Percentiles rank a stretch among this genome's conserved stretches.
phyloP scores from a whole-genome alignment of 352 stramenopile genomes.

The Phytophthora tentaculata region DNA sequence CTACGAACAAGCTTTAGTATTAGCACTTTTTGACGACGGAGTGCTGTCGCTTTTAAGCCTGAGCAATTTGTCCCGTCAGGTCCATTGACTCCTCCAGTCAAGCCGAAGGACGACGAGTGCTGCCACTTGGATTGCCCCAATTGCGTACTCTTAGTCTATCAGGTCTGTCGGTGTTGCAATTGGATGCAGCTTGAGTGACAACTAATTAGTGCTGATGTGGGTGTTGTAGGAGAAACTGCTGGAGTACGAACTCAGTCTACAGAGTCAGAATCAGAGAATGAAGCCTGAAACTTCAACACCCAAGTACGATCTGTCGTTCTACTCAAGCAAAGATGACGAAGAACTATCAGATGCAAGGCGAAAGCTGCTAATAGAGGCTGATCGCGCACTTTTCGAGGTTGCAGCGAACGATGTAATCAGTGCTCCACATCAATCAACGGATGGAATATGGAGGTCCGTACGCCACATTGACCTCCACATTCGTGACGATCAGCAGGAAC shows the following conservation, averaged over 20 bases:
- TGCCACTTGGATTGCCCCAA: constrained; percentile 87
- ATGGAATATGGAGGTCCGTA: constrained; percentile 66
- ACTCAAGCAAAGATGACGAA: constrained; percentile 41
- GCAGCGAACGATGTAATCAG: constrained; percentile 68
- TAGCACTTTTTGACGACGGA: constrained; percentile 6
- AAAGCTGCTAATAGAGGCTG: constrained; percentile 41
- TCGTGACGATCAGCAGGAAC: constrained; percentile 46
- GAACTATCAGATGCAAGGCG: constrained; percentile 34
- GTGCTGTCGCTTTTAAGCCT: constrained; percentile 19
- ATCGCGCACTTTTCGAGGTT: constrained; percentile 58
- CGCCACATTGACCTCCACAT: constrained; percentile 74
- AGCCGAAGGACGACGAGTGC: constrained; percentile 83
- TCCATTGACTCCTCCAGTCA: constrained; percentile 59
- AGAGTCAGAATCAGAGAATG: constrained; percentile 33
- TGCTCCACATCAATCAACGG: constrained; percentile 54
- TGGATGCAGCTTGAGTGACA: background rate
- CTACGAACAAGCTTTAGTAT: background rate
- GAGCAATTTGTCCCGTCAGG: constrained; percentile 23
- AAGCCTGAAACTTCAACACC: constrained; percentile 33
- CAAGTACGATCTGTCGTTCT: constrained; percentile 62
- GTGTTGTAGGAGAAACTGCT: constrained; percentile 74
- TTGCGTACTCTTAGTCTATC: constrained; percentile 86
- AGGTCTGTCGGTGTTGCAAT: constrained; percentile 47
- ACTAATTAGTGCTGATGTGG: constrained; percentile 2
- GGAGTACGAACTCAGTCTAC: constrained; percentile 80